phyloP scores from a whole-genome alignment of 441 rosid genomes.

The Jatropha multifida region DNA sequence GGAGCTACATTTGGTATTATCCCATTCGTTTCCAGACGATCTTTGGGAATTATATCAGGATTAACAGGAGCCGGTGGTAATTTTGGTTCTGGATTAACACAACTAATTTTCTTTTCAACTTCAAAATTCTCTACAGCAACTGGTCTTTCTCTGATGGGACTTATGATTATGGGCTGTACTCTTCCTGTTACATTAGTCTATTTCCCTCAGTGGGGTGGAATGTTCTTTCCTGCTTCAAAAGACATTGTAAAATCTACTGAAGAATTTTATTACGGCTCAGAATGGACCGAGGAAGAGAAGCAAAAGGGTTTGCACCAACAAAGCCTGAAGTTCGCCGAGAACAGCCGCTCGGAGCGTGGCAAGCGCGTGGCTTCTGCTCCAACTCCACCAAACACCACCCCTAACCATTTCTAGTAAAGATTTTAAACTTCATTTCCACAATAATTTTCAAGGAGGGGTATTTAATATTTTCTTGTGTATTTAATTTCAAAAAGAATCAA shows the following conservation, averaged over 20 bases:
- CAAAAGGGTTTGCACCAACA: constrained; percentile 55
- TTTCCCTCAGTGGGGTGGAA: constrained; percentile 90
- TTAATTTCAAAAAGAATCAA: too few species aligned
- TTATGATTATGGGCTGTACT: constrained; percentile 70
- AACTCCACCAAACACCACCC: constrained; percentile 39
- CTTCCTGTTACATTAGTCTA: constrained; percentile 60
- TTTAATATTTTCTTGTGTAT: too few species aligned
- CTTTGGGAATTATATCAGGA: constrained; percentile 73
- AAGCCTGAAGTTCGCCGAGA: constrained; percentile 71
- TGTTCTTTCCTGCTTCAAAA: constrained; percentile 54
- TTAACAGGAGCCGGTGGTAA: constrained; percentile 84
- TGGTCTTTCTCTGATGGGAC: constrained; percentile 72
- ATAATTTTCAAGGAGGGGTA: background rate
- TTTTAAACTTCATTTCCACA: background rate
- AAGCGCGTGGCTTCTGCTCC: constrained; percentile 39
- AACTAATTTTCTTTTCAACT: constrained; percentile 59
- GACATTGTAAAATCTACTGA: constrained; percentile 47
- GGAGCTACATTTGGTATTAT: constrained; percentile 79
- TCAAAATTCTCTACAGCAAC: constrained; percentile 48
- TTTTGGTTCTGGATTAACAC: constrained; percentile 77
- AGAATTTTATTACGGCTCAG: constrained; percentile 59
- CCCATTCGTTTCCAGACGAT: constrained; percentile 73
- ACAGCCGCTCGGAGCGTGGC: constrained; percentile 76
- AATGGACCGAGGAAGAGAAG: constrained; percentile 69
- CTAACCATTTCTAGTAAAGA: constrained; percentile 29